Evolutionary conservation across 2,329 filamentous ascomycete species (phyloP).

Genomic region (Aspergillus transmontanensis): DNA sequence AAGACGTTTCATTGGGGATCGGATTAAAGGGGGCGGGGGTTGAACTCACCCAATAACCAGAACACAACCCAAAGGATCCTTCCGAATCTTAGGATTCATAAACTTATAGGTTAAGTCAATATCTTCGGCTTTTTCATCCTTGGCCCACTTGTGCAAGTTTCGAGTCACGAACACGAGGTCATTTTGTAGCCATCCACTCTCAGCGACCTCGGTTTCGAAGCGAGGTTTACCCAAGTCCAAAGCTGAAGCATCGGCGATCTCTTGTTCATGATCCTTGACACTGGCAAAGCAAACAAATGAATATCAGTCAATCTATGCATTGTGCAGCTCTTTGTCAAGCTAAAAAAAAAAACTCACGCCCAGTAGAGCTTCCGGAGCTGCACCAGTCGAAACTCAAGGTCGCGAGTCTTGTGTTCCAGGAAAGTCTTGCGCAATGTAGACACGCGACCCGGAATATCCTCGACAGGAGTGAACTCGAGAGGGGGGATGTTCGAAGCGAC

Average conservation of each 20-base stretch:
- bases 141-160: conserved; percentile 78
- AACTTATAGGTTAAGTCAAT: conserved; percentile 69
- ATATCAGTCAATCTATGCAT: conserved; percentile 15
- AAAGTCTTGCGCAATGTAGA: conserved; percentile 69
- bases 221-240: conserved; percentile 76
- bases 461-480: conserved; percentile 65
- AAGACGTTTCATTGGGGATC: background rate
- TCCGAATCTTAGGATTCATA: conserved; percentile 74
- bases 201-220: conserved; percentile 73
- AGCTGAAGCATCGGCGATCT: conserved; percentile 73
- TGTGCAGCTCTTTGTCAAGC: background rate
- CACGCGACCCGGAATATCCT: conserved; percentile 65
- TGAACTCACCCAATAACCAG: conserved; percentile 75
- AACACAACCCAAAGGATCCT: conserved; percentile 82
- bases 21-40: background rate
- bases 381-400: conserved; percentile 75
- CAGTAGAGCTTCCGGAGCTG: conserved; percentile 96
- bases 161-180: conserved; percentile 79
- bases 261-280: conserved; percentile 73
- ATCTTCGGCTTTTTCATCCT: conserved; percentile 75
- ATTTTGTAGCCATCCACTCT: conserved; percentile 77
- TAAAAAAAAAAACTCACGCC: conserved; percentile 56
- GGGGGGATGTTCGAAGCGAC: conserved; percentile 37
- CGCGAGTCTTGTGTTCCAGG: conserved; percentile 76
- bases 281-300: conserved; percentile 29